phyloP scores from a whole-genome alignment of 108 stramenopile genomes.

The Chaetoceros muelleri region DNA sequence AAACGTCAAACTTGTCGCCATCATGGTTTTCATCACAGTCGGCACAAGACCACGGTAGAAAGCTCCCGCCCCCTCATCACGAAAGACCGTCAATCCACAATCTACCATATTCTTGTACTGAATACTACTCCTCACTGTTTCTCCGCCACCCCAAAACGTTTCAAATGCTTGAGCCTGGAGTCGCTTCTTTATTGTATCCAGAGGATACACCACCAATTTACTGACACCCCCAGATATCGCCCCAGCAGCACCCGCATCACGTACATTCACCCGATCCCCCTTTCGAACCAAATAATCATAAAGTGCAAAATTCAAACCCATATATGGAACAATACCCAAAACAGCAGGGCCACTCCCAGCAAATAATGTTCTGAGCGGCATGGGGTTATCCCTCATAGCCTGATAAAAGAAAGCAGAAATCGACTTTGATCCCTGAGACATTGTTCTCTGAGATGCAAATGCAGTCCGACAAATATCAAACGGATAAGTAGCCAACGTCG shows the following conservation, averaged over 20 bases:
- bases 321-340: constrained; percentile 82
- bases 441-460: constrained; percentile 71
- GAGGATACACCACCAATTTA: constrained; percentile 86
- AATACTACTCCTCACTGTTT: constrained; percentile 2
- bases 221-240: constrained; percentile 72
- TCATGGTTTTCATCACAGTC: constrained; percentile 43
- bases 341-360: constrained; percentile 74
- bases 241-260: constrained; percentile 53
- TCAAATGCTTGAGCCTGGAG: constrained; percentile 80
- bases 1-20: constrained; percentile 36
- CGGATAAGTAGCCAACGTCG: constrained; percentile 86
- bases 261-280: constrained; percentile 21
- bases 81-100: constrained; percentile 46
- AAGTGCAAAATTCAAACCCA: constrained; percentile 88
- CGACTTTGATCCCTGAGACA: constrained; percentile 14
- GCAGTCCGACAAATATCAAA: constrained; percentile 87
- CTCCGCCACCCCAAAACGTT: constrained; percentile 14
- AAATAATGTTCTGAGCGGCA: constrained; percentile 53
- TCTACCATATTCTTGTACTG: constrained; percentile 57
- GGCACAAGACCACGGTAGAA: constrained; percentile 67
- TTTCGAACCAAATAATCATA: constrained; percentile 57
- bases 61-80: constrained; percentile 47
- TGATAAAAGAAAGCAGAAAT: constrained; percentile 10
- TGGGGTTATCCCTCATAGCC: constrained; percentile 4
- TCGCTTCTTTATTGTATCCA: constrained; percentile 93